Evolutionary conservation across 352 stramenopile genomes (phyloP).

Genomic region (Phytophthora megakarya): DNA sequence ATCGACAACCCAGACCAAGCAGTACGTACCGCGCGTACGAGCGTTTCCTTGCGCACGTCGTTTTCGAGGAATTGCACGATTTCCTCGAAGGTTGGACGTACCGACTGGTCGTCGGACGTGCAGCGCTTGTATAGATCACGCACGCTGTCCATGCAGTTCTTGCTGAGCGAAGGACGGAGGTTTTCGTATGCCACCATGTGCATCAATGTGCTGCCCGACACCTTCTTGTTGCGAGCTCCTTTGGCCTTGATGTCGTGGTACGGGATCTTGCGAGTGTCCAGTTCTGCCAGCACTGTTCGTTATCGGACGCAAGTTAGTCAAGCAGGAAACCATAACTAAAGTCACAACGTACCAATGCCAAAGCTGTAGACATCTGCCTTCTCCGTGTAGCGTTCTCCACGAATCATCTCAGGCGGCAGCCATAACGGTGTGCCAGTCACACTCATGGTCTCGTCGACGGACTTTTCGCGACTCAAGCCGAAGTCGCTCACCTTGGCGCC

Average conservation of each 20-base stretch:
- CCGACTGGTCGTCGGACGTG: conserved; percentile 74
- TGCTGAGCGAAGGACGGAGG: conserved; percentile 81
- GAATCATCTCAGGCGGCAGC: conserved; percentile 90
- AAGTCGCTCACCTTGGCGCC: conserved; percentile 97
- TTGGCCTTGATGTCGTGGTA: conserved; percentile 90
- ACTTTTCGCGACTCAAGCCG: conserved; percentile 96
- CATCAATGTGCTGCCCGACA: conserved; percentile 86
- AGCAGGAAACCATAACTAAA: background rate
- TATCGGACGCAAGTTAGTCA: conserved; percentile 7
- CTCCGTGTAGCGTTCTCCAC: conserved; percentile 86
- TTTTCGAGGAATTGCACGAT: conserved; percentile 88
- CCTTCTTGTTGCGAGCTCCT: conserved; percentile 82
- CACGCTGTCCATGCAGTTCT: conserved; percentile 84
- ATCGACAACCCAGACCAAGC: conserved; percentile 9
- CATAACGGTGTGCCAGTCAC: conserved; percentile 84
- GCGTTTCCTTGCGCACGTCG: conserved; percentile 83
- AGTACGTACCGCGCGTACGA: conserved; percentile 75
- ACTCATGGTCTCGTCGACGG: conserved; percentile 95
- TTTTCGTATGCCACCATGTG: conserved; percentile 92
- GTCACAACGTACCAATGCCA: conserved; percentile 63
- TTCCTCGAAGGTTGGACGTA: conserved; percentile 83
- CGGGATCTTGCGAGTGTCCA: conserved; percentile 87
- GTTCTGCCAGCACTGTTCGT: conserved; percentile 73
- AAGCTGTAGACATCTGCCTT: conserved; percentile 91
- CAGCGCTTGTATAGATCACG: conserved; percentile 82